Base-by-base conservation (phyloP, 306 rosid species). In the Datisca glomerata region DNA sequence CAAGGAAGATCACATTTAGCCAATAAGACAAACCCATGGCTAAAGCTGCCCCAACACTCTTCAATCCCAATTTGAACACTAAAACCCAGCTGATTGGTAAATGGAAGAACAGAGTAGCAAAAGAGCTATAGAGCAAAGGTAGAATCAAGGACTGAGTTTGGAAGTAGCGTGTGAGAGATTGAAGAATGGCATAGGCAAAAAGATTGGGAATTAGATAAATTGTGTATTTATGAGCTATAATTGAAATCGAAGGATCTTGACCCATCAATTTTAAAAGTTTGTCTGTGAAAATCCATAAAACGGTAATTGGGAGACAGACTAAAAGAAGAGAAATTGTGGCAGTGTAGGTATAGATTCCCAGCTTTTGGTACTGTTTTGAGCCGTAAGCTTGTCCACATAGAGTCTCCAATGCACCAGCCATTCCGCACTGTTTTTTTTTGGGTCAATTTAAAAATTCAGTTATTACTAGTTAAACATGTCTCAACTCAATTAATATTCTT, bases 391-490 rank as follows among this genome's bases (percentile, higher is more conserved):
- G 79, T 0, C 82, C 87, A 38, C 79, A 73, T 9, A 78, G 49
- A 3, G 87, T 78, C 67, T 74, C 87, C 60, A 78, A 58, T 39
- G 74, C 87, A 54, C 82, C 82, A 8, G 71, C 76, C 74, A 78
- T 47, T 8, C 87, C 87, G 18, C 70, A 57, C 82, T 78, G 56
- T 40, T 32, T 41, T n/a, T n/a, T n/a, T n/a, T n/a, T n/a, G n/a
- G n/a, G 5, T 12, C 37, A 46, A 46, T 55, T 47, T 20, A 2
- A 21, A 34, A 10, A n/a, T 24, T 42, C 31, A 39, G 36, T 11
- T 44, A 27, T 22, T n/a, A n/a, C n/a, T n/a, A n/a, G n/a, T n/a
- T n/a, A n/a, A n/a, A n/a, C n/a, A n/a, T n/a, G n/a, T n/a, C n/a
- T n/a, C n/a, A n/a, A n/a, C n/a, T n/a, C n/a, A n/a, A n/a, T n/a